Base-by-base conservation (phyloP, 192 early-diverging fungal species). In the Coemansia asiatica region DNA sequence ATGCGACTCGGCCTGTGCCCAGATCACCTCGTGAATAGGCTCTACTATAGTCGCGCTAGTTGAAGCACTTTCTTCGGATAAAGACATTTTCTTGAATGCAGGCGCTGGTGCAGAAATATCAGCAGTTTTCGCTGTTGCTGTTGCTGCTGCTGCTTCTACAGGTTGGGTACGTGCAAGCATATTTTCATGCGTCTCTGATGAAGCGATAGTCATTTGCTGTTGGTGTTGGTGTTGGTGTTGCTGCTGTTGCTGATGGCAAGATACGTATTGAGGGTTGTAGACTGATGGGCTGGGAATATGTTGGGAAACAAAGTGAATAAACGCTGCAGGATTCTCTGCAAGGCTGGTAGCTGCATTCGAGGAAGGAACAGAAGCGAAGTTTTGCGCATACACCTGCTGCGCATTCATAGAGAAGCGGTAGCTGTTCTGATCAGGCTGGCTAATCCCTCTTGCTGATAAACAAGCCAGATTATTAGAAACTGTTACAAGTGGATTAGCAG, bases 1-100 rank as follows among this genome's bases (percentile, higher is more conserved):
- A 22, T 80, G 69, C 57, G 72, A 59, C 56, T 80, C 77, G 12
- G 72, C 77, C 29, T 61, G 31, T 3, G 65, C 66, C 77, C 77
- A 80, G 6, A 80, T 49, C 12, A 61, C 28, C 28, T 18, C 31
- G 66, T 74, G 72, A 25, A 67, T 56, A 13, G 67, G 36, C 27
- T 44, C 40, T 3, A 13, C 2, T 13, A 12, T 13, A 12, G 40
- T 44, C 6, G 23, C 50, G 15, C 50, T 56, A 1, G 55, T 3
- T 56, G 55, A 56, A 31, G 21, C 21, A 2, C 21, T 26, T 21
- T 53, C 22, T 6, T 26, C 26, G 29, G 55, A 27, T 56, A 28
- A 13, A 19, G 28, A 9, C 55, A 56, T 31, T 2, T 31, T 27
- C 28, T 7, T 44, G 40, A 44, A 12, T 12, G 40, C 40, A 16